phyloP scores from a whole-genome alignment of 805 yeast genomes.

The Monosporozyma unispora region DNA sequence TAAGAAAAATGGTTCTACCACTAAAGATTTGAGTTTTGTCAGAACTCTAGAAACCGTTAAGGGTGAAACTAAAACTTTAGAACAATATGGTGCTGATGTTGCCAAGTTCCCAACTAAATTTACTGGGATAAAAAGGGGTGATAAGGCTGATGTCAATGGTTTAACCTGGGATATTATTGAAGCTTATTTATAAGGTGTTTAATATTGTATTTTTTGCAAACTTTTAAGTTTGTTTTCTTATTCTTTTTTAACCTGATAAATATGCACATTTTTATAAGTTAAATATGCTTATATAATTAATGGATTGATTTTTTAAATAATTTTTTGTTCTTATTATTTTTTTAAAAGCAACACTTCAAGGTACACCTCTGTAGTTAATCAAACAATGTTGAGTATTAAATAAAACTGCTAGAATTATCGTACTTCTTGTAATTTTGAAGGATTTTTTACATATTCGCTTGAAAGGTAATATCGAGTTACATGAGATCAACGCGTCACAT shows the following conservation, averaged over 20 bases:
- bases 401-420: too few relatives aligned
- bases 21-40: constrained; percentile 21
- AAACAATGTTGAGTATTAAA: too few relatives aligned
- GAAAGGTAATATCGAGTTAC: too few relatives aligned
- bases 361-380: too few relatives aligned
- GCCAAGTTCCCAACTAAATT: constrained; percentile 24
- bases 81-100: constrained; percentile 21
- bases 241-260: neutral
- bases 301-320: neutral
- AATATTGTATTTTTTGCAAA: neutral
- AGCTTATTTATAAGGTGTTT: constrained; percentile 7
- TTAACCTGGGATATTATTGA: constrained; percentile 29
- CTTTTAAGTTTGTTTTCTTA: neutral
- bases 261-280: too few relatives aligned
- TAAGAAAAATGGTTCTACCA: constrained; percentile 15
- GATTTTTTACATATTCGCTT: too few relatives aligned
- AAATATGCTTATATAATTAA: neutral
- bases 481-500: too few relatives aligned
- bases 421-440: too few relatives aligned
- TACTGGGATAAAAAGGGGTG: constrained; percentile 17
- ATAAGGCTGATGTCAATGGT: constrained; percentile 16
- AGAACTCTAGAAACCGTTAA: constrained; percentile 19
- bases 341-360: too few relatives aligned
- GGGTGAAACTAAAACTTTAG: constrained; percentile 7
- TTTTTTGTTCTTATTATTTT: too few relatives aligned